These are phyloP conservation scores for Phaeomoniella chlamydospora DNA, from an alignment of 2,329 filamentous ascomycete genomes.

Conservation along the genomic window DNA sequence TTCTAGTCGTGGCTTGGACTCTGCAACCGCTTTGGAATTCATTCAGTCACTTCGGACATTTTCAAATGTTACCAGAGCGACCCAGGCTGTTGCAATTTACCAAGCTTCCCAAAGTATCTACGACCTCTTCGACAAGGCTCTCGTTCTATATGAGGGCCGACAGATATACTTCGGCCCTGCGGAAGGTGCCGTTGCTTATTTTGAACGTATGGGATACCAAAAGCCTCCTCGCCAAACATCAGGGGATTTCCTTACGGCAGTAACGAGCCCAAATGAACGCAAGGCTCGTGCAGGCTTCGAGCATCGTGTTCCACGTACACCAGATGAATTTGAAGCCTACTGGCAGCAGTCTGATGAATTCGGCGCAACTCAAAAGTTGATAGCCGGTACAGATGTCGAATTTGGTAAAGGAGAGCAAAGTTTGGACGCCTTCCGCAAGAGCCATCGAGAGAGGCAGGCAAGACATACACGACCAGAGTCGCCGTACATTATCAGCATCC, in stretches of 20 bases:
- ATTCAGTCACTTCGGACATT: constrained; percentile 35
- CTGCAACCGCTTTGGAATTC: constrained; percentile 44
- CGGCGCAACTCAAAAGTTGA: too few species aligned
- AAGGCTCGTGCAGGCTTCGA: constrained; percentile 43
- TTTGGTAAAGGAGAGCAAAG: too few species aligned
- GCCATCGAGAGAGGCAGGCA: too few species aligned
- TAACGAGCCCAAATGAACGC: constrained; percentile 52
- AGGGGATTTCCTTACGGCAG: constrained; percentile 54
- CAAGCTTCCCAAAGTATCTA: constrained; percentile 36
- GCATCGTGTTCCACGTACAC: constrained; percentile 45
- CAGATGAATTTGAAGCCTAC: constrained; percentile 49
- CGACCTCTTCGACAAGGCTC: constrained; percentile 58
- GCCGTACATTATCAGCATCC: neutral
- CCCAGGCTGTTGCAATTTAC: constrained; percentile 45
- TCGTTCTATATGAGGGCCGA: constrained; percentile 61
- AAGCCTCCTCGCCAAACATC: constrained; percentile 55
- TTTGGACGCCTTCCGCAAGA: too few species aligned
- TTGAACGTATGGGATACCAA: constrained; percentile 53
- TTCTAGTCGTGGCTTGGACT: constrained; percentile 37
- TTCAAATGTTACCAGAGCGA: constrained; percentile 32
- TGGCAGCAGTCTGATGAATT: constrained; percentile 26
- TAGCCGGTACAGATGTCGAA: too few species aligned
- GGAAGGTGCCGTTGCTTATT: constrained; percentile 45
- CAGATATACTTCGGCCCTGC: constrained; percentile 64
- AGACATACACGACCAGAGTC: constrained; percentile 21